These are phyloP conservation scores for Chrysosporium queenslandicum DNA, from an alignment of 2,329 filamentous ascomycete genomes.

Conservation along the genomic window DNA sequence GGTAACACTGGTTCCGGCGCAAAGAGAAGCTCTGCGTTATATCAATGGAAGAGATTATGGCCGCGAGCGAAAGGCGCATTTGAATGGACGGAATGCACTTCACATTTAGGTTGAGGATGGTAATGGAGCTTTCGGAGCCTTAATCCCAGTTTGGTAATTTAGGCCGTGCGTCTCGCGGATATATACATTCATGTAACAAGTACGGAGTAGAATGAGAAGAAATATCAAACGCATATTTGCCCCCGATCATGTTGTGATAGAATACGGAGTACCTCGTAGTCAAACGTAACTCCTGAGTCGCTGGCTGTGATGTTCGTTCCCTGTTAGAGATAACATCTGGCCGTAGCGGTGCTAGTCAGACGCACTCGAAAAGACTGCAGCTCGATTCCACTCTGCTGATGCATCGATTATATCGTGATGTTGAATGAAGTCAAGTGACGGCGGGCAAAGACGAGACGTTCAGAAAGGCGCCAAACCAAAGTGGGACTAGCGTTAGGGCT, in stretches of 20 bases:
- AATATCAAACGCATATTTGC: neutral
- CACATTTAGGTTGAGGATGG: neutral
- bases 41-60: neutral
- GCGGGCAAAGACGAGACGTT: neutral
- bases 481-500: constrained; percentile 34
- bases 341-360: too few species aligned
- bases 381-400: too few species aligned
- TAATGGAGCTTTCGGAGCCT: neutral
- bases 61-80: neutral
- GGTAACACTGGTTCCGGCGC: constrained; percentile 52
- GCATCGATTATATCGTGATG: too few species aligned
- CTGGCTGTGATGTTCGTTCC: too few species aligned
- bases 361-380: neutral
- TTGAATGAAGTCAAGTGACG: neutral
- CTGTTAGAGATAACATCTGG: too few species aligned
- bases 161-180: neutral
- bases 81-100: neutral
- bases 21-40: constrained; percentile 35
- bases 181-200: neutral
- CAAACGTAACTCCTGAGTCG: too few species aligned
- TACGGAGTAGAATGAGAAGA: neutral
- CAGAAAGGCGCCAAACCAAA: constrained; percentile 12
- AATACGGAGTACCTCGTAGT: too few species aligned
- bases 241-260: neutral
- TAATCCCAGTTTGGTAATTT: neutral